Base-by-base conservation (phyloP, 192 early-diverging fungal genomes). In the Dissophora globulifera region DNA sequence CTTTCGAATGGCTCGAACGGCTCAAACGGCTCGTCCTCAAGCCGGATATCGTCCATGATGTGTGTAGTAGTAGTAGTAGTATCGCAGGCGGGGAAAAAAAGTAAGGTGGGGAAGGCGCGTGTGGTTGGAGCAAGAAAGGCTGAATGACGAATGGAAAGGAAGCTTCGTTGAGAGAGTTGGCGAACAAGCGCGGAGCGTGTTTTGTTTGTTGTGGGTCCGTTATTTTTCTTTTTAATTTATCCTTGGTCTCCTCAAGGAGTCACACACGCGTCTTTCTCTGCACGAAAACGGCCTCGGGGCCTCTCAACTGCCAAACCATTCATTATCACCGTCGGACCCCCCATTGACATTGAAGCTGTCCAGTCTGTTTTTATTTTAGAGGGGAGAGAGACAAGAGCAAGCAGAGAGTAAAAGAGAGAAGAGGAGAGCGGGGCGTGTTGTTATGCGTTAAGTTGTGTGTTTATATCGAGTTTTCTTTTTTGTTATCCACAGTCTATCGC, bases 1-100 rank as follows among this genome's bases (percentile, higher is more conserved):
- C 54, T 35, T 45, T 76, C 72, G 56, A 67, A 76, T 13, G 40
- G 62, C 29, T 61, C 72, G 29, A 76, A 76, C 26, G 64, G 46
- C 52, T 61, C 72, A 25, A 76, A 76, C 26, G 64, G 46, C 52
- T 62, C 72, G 43, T 67, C 63, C 6, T 76, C 63, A 0, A 67
- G 58, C 2, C 46, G 40, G 13, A 76, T 61, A 42, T 76, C 58
- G 27, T 76, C 64, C 63, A 76, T 76, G 33, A n/a, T 48, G n/a
- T 40, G 7, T 40, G 25, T 33, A 31, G 40, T 5, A 30, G 12
- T 23, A 30, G 8, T 6, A 23, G 22, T 51, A 16, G n/a, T n/a
- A n/a, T n/a, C n/a, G n/a, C n/a, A n/a, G n/a, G n/a, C n/a, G n/a
- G n/a, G n/a, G n/a, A n/a, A n/a, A n/a, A n/a, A n/a, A n/a, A n/a